Base-by-base conservation (phyloP, 257 asterid genomes). In the Nemophila menziesii region DNA sequence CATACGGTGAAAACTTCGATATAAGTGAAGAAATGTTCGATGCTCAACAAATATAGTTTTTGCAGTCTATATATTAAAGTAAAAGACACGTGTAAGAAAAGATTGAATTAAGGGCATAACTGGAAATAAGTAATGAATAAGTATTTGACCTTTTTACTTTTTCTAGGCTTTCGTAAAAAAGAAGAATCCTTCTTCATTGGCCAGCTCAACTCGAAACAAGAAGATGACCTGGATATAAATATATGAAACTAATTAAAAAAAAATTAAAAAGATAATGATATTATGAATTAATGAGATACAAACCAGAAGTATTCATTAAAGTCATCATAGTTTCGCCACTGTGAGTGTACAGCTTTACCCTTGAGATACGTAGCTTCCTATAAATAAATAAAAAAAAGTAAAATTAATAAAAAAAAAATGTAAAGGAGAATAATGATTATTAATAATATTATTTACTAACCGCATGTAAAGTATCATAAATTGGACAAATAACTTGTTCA, bases 41-140 rank as follows among this genome's bases (percentile, higher is more conserved):
- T 89, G 98, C 69, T 89, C 98, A 57, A 89, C 96, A 63, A 84
- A 89, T 55, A 92, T 72, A 69, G 92, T 84, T 72, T 89, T 89
- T 16, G 87, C 93, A 20, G 93, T 84, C 98, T 89, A 74, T 52
- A 50, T 50, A 20, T 51, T 57, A 46, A 29, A 43, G 39, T 52
- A 44, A 23, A 7, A 23, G 17, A 49, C 33, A 20, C n/a, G 19
- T n/a, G 39, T 8, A 43, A 4, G 20, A 18, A 5, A 41, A 13
- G 18, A 17, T 41, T 17, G 7, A 22, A 5, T 21, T 20, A 29
- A 13, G 12, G 9, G 36, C 3, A 2, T 29, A 7, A 5, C 2
- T 29, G 36, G 36, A 29, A 3, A 29, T 2, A 29, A 7, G 4
- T 29, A 29, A 7, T 29, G 12, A 7, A 7, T 2, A 29, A 5